phyloP scores from a whole-genome alignment of 768 basidiomycete genomes.

The Phanerochaete carnosa region DNA sequence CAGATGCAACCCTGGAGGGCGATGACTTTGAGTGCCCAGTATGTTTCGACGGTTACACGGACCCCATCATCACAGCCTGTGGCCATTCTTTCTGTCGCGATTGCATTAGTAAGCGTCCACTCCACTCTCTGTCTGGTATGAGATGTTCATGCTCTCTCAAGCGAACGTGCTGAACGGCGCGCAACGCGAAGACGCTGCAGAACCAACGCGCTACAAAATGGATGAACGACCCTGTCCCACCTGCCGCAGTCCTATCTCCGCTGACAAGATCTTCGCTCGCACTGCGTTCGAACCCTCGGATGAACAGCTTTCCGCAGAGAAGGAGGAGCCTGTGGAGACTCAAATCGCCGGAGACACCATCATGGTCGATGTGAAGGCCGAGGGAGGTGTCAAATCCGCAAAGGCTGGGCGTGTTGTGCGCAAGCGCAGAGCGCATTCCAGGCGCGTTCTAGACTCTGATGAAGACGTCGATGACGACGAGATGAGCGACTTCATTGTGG shows the following conservation, averaged over 20 bases:
- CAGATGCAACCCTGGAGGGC: constrained; percentile 42
- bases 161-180: constrained; percentile 42
- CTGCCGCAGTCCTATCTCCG: constrained; percentile 52
- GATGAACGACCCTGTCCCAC: constrained; percentile 57
- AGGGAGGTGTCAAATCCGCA: neutral
- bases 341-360: constrained; percentile 27
- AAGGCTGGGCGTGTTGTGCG: constrained; percentile 13
- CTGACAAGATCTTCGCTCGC: constrained; percentile 48
- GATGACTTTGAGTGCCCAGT: constrained; percentile 54
- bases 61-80: constrained; percentile 57
- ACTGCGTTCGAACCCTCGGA: constrained; percentile 61
- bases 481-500: constrained; percentile 51
- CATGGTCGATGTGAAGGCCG: constrained; percentile 12
- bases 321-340: constrained; percentile 19
- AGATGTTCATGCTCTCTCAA: constrained; percentile 3
- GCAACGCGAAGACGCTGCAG: constrained; percentile 33
- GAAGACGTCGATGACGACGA: constrained; percentile 38
- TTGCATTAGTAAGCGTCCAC: constrained; percentile 44
- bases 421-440: constrained; percentile 27
- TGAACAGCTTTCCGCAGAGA: constrained; percentile 32
- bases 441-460: constrained; percentile 29
- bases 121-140: neutral
- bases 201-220: constrained; percentile 33
- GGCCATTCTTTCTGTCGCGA: constrained; percentile 59
- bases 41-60: constrained; percentile 56